Percentiles rank a stretch among this genome's conserved stretches.
These are phyloP conservation scores for Xerocomellus intermedius DNA, from an alignment of 768 basidiomycete species.

Conservation along the genomic window DNA sequence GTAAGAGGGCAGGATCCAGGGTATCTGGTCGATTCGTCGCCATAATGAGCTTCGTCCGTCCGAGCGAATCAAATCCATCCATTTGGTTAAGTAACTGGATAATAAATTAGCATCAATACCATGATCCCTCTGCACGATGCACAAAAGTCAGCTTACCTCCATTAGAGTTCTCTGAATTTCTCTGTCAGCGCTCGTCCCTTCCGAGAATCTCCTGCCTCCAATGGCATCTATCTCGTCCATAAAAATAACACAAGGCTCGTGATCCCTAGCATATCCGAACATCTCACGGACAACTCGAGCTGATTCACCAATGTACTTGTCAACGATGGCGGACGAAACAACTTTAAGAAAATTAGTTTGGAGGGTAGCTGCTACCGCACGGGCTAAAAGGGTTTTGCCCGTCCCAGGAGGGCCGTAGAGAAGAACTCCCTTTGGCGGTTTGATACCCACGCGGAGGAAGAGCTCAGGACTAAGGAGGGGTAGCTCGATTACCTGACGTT, in stretches of 20 bases:
- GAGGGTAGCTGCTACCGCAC: conserved; percentile 93
- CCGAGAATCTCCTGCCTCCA: conserved; percentile 86
- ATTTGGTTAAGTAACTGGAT: conserved; percentile 92
- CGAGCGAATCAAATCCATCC: conserved; percentile 98
- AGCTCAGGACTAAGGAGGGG: conserved; percentile 93
- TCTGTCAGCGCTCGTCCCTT: conserved; percentile 96
- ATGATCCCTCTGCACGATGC: neutral
- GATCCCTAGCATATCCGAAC: conserved; percentile 97
- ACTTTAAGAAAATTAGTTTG: conserved; percentile 98
- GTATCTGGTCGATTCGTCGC: conserved; percentile 99
- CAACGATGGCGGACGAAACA: conserved; percentile 95
- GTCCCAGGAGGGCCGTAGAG: conserved; percentile 97
- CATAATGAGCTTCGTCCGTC: conserved; percentile 96
- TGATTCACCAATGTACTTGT: conserved; percentile 98
- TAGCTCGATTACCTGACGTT: conserved; percentile 83
- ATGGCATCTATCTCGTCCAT: conserved; percentile 99
- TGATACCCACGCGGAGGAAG: conserved; percentile 94
- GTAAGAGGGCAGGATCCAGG: conserved; percentile 92
- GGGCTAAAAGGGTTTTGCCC: conserved; percentile 91
- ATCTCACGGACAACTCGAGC: conserved; percentile 96
- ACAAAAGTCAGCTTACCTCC: conserved; percentile 57
- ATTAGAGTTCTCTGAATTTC: conserved; percentile 98
- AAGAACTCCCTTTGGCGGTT: conserved; percentile 93
- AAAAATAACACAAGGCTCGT: conserved; percentile 98
- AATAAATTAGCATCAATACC: neutral